Conservation (phyloP, 495 filamentous ascomycete genomes). For the Penicillium lividum region DNA sequence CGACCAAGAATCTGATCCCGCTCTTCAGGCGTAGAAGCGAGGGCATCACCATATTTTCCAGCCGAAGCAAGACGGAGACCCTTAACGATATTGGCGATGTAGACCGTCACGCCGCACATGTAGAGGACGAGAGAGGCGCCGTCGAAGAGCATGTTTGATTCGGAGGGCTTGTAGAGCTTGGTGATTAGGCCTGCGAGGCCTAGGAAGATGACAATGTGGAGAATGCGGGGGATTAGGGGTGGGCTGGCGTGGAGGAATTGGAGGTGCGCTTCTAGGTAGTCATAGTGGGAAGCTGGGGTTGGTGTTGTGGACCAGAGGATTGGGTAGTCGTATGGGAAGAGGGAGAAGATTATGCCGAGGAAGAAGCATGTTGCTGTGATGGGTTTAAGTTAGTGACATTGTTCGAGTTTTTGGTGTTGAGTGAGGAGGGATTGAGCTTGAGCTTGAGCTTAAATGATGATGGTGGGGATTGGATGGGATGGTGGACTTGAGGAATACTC, state of each 20-base stretch:
- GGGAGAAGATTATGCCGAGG: slow-evolving; percentile 96
- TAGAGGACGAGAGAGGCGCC: slow-evolving; percentile 89
- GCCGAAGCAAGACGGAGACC: slow-evolving; percentile 76
- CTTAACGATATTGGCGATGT: slow-evolving; percentile 92
- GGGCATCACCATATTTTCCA: slow-evolving; percentile 51
- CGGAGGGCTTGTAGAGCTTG: slow-evolving; percentile 89
- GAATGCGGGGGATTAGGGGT: slow-evolving; percentile 84
- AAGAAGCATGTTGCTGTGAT: slow-evolving; percentile 84
- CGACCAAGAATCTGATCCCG: slow-evolving; percentile 57
- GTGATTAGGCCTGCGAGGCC: slow-evolving; percentile 87
- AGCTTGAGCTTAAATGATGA: background rate
- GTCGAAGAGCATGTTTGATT: slow-evolving; percentile 96
- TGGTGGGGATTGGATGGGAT: slow-evolving; percentile 10
- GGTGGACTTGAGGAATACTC: slow-evolving; percentile 34
- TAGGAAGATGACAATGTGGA: slow-evolving; percentile 87
- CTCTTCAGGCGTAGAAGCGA: slow-evolving; percentile 34
- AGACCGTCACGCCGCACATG: slow-evolving; percentile 86
- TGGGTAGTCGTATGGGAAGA: slow-evolving; percentile 96
- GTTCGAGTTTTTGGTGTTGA: background rate
- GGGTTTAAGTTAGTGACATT: background rate
- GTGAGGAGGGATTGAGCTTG: slow-evolving; percentile 2
- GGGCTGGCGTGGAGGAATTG: slow-evolving; percentile 83
- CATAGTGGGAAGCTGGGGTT: slow-evolving; percentile 65
- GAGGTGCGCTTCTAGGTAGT: slow-evolving; percentile 83
- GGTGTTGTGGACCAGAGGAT: slow-evolving; percentile 82